Percentiles rank a stretch among this genome's conserved stretches.
phyloP scores from a whole-genome alignment of 225 moss, liverwort and hornwort species.

The Lunularia cruciata region DNA sequence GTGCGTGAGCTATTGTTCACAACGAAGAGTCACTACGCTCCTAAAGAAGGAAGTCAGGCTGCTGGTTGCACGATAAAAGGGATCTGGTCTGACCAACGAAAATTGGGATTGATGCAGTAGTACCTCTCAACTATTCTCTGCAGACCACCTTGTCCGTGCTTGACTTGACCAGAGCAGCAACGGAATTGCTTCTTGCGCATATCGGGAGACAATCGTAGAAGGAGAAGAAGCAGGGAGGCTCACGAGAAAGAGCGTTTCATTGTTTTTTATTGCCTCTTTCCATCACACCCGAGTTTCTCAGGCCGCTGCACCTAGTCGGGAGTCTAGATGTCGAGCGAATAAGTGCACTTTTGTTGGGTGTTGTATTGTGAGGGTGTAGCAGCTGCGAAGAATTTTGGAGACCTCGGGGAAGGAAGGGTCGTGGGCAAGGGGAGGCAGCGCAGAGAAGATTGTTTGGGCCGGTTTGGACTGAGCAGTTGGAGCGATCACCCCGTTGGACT shows the following conservation, averaged over 20 bases:
- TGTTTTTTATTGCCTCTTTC: background rate
- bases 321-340: no score
- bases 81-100: background rate
- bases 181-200: no score
- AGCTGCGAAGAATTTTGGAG: slow-evolving; percentile 3
- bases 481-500: background rate
- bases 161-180: background rate
- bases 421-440: background rate
- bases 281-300: background rate
- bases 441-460: slow-evolving; percentile 3
- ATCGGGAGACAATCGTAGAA: background rate
- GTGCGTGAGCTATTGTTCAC: no score
- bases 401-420: background rate
- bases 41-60: background rate
- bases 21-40: no score
- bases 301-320: background rate
- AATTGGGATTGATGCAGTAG: background rate
- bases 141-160: background rate
- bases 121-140: background rate
- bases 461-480: background rate
- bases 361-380: background rate
- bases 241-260: background rate
- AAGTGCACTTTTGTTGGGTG: background rate
- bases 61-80: slow-evolving; percentile 4
- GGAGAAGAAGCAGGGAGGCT: background rate